Base-by-base conservation (phyloP, 2,329 filamentous ascomycete genomes). In the Penicillium sp. region DNA sequence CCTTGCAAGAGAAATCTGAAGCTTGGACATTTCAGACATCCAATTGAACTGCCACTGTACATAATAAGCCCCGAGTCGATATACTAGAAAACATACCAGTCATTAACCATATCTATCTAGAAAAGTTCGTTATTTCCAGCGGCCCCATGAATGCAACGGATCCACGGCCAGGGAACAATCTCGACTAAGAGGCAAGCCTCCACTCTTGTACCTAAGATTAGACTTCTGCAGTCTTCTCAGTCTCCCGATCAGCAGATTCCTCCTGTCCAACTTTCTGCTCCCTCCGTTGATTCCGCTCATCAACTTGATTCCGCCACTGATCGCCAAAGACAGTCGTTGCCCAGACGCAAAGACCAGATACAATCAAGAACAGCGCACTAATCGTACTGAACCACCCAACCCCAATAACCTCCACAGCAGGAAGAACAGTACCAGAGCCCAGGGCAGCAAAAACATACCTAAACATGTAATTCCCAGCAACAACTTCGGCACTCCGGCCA, bases 381-480 rank as follows among this genome's bases (percentile, higher is more conserved):
- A 92, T 87, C 1, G 90, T 92, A 47, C 83, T 87, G 71, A 92
- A 93, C 89, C 90, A 93, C 0, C 91, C 91, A 0, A 94, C 87
- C 3, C 91, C 91, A 55, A 95, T 88, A 33, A 75, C 78, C 60
- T 92, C 79, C n/a, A 92, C 83, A 1, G 87, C 89, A 0, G 91
- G 91, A 57, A 95, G 78, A 55, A 90, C 90, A 1, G 86, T 84
- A 0, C 89, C 90, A 2, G 87, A 89, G 0, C 86, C 89, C 4
- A 85, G 75, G 11, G 89, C 90, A 0, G 87, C 90, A 65, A 92
- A 89, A 6, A 92, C 70, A 73, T 94, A 95, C 6, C 91, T 82
- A 52, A 90, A 80, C 68, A 92, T 86, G 73, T 93, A 95, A 73
- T 94, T 95, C 0, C 89, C 89, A 0, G 90, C 89, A 44, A 91